Conservation (phyloP, 2,329 filamentous ascomycete genomes). For the Xylaria sp. region DNA sequence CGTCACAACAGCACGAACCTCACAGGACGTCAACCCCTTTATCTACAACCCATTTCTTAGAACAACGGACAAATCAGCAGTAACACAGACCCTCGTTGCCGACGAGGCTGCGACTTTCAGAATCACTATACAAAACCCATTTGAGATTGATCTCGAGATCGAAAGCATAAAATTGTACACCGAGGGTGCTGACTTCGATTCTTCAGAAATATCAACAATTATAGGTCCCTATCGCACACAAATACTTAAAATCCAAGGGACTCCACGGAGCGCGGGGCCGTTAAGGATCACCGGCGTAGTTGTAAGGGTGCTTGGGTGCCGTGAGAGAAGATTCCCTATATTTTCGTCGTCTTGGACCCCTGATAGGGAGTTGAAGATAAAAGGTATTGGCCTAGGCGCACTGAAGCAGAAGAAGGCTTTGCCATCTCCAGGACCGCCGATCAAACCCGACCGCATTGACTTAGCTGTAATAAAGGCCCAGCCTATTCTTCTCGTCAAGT, state of each 20-base stretch:
- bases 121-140: slow-evolving; percentile 91
- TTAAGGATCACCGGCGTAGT: slow-evolving; percentile 81
- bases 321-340: slow-evolving; percentile 84
- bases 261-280: slow-evolving; percentile 72
- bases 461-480: slow-evolving; percentile 83
- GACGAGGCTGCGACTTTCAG: slow-evolving; percentile 81
- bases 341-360: slow-evolving; percentile 81
- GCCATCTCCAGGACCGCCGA: slow-evolving; percentile 53
- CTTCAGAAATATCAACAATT: slow-evolving; percentile 69
- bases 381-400: slow-evolving; percentile 74
- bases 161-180: slow-evolving; percentile 81
- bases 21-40: slow-evolving; percentile 80
- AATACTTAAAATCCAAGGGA: slow-evolving; percentile 75
- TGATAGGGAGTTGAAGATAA: slow-evolving; percentile 76
- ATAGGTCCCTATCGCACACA: slow-evolving; percentile 88
- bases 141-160: slow-evolving; percentile 90
- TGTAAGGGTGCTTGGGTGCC: slow-evolving; percentile 83
- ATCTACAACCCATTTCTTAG: slow-evolving; percentile 95
- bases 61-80: slow-evolving; percentile 65
- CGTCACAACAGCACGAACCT: slow-evolving; percentile 60
- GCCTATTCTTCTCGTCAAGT: slow-evolving; percentile 79
- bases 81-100: slow-evolving; percentile 78
- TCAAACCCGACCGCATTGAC: slow-evolving; percentile 63
- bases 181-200: slow-evolving; percentile 77
- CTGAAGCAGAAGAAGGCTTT: slow-evolving; percentile 59